Conservation (phyloP, 148 eudicot genomes). For the Diospyros lotus region DNA sequence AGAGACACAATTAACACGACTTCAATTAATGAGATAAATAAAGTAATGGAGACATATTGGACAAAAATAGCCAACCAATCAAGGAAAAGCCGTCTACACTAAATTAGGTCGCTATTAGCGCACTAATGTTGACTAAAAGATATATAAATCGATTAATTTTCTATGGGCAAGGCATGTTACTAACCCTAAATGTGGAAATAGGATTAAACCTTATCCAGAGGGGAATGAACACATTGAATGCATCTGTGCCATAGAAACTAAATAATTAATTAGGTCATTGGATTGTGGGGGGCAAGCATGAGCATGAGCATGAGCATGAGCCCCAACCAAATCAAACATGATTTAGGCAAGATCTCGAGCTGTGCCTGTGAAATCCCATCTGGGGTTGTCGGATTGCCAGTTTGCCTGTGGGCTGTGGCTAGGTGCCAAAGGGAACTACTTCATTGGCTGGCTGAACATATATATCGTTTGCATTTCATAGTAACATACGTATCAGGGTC, state of each 20-base stretch:
- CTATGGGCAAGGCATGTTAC: no score
- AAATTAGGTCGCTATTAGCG: slow-evolving; percentile 7
- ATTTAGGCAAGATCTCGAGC: background rate
- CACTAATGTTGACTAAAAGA: slow-evolving; percentile 6
- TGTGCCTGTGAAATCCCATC: background rate
- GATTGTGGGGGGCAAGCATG: no score
- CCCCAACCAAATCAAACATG: slow-evolving; percentile 10
- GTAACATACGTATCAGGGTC: background rate
- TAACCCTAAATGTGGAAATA: no score
- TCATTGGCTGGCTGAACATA: background rate
- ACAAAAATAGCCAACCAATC: no score
- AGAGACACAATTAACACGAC: no score
- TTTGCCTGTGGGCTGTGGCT: background rate
- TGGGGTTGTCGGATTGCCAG: slow-evolving; percentile 4
- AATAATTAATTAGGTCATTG: no score
- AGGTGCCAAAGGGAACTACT: background rate
- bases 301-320: background rate
- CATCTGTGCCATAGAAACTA: no score
- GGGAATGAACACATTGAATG: no score
- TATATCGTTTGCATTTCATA: background rate
- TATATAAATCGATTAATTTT: no score
- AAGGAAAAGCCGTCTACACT: background rate
- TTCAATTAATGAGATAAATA: no score
- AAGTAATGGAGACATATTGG: no score
- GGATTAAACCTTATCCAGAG: no score